These are phyloP conservation scores for Ustilago vetiveriae DNA, from an alignment of 1,284 basidiomycete species.

Conservation along the genomic window DNA sequence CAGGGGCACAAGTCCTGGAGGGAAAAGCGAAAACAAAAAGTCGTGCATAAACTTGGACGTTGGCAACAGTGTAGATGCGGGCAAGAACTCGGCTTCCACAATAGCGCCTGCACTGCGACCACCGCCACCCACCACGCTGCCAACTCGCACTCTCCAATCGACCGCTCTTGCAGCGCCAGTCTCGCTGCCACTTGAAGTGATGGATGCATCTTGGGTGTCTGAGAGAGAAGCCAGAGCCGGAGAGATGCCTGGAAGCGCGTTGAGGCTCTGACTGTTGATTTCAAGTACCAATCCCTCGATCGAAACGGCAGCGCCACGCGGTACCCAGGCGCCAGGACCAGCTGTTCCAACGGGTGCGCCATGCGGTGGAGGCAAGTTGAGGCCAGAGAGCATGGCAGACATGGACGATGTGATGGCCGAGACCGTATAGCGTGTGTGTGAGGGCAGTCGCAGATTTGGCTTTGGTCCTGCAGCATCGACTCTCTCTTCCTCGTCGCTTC, in stretches of 20 bases:
- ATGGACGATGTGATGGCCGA: slow-evolving; percentile 42
- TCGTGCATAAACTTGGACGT: slow-evolving; percentile 39
- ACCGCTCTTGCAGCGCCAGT: slow-evolving; percentile 4
- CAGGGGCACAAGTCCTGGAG: slow-evolving; percentile 23
- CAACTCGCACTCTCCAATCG: slow-evolving; percentile 47
- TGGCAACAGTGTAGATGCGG: slow-evolving; percentile 24
- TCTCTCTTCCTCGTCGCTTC: slow-evolving; percentile 4
- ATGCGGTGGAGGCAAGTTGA: slow-evolving; percentile 53
- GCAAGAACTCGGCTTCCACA: slow-evolving; percentile 48
- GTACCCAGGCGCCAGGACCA: slow-evolving; percentile 59
- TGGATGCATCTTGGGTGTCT: slow-evolving; percentile 4
- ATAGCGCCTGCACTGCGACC: slow-evolving; percentile 47
- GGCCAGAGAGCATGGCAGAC: slow-evolving; percentile 35
- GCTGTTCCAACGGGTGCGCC: slow-evolving; percentile 53
- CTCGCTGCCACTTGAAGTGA: neutral
- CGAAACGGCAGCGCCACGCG: slow-evolving; percentile 48
- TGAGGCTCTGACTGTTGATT: slow-evolving; percentile 37
- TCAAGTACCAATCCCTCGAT: slow-evolving; percentile 55
- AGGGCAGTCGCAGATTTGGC: slow-evolving; percentile 32
- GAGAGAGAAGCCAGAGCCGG: slow-evolving; percentile 26
- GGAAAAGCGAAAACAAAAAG: slow-evolving; percentile 37
- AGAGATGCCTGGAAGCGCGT: slow-evolving; percentile 30
- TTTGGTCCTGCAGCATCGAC: slow-evolving; percentile 12
- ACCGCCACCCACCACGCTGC: slow-evolving; percentile 48
- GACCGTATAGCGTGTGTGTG: slow-evolving; percentile 45